A percentile compares a stretch with the other conserved stretches of the same genome.
Evolutionary conservation across 805 yeast genomes (phyloP).

Genomic region (Saccharomycopsis microspora): DNA sequence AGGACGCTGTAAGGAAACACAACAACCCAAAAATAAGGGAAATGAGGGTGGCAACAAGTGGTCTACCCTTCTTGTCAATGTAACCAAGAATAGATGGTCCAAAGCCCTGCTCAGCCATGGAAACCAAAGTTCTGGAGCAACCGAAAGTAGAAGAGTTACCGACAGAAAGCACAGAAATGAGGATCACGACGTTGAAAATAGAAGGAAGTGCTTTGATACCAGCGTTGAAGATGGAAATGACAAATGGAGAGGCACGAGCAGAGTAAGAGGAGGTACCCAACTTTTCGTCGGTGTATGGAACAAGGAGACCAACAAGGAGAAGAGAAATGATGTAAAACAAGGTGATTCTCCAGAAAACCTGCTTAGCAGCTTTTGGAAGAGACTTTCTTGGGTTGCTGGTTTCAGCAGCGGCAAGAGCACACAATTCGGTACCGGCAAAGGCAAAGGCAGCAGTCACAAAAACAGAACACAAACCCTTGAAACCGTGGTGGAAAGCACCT

Average conservation of each 20-base stretch:
- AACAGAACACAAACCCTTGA: conserved; percentile 42
- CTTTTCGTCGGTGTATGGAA: conserved; percentile 47
- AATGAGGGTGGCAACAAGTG: conserved; percentile 42
- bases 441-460: conserved; percentile 65
- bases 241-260: conserved; percentile 69
- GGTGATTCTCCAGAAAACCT: conserved; percentile 73
- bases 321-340: conserved; percentile 55
- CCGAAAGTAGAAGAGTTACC: conserved; percentile 67
- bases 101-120: conserved; percentile 52
- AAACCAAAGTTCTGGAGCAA: conserved; percentile 53
- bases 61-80: conserved; percentile 59
- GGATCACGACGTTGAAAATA: conserved; percentile 56
- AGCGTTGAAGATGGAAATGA: conserved; percentile 54
- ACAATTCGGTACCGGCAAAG: conserved; percentile 65
- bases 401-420: conserved; percentile 72
- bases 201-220: conserved; percentile 56
- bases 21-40: conserved; percentile 45
- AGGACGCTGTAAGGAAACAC: conserved; percentile 46
- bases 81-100: conserved; percentile 49
- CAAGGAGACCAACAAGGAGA: conserved; percentile 53
- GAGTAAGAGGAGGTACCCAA: conserved; percentile 39
- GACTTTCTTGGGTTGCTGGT: conserved; percentile 54
- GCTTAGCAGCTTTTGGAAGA: conserved; percentile 66
- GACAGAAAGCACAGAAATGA: conserved; percentile 57
- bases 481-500: conserved; percentile 32